A percentile compares a stretch with the other conserved stretches of the same genome.
Evolutionary conservation across 495 filamentous ascomycete genomes (phyloP).

Genomic region (Trichocladium uniseriatum): DNA sequence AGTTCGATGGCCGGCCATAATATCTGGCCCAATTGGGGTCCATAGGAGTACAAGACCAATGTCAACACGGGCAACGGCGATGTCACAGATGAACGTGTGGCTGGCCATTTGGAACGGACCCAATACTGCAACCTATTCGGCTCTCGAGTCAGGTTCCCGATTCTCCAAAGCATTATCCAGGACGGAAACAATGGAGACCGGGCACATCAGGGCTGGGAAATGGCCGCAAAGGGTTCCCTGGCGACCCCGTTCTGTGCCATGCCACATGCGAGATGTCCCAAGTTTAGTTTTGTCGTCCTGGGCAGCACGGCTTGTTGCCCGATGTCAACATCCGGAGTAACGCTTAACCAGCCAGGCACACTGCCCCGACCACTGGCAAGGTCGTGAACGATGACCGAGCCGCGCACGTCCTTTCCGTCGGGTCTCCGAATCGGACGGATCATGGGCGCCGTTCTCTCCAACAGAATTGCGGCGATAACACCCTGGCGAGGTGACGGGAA

Average conservation of each 20-base stretch:
- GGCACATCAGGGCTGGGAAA: not conserved
- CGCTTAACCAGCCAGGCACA: constrained; percentile 20
- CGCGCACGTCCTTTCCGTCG: too few relatives aligned
- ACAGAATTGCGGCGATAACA: too few relatives aligned
- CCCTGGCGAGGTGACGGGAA: too few relatives aligned
- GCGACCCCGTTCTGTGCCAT: not conserved
- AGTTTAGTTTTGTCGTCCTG: constrained; percentile 15
- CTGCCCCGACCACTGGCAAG: too few relatives aligned
- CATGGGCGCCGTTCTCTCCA: too few relatives aligned
- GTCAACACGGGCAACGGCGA: too few relatives aligned
- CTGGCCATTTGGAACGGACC: too few relatives aligned
- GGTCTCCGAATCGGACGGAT: too few relatives aligned
- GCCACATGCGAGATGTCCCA: not conserved
- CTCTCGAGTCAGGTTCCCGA: not conserved
- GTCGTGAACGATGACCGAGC: too few relatives aligned
- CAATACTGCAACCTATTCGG: not conserved
- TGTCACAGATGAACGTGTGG: too few relatives aligned
- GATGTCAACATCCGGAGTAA: constrained; percentile 19
- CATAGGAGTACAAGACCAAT: too few relatives aligned
- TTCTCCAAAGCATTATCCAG: not conserved
- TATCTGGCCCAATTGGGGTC: too few relatives aligned
- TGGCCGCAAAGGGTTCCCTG: not conserved
- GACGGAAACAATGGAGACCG: not conserved
- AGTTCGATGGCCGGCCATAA: not conserved
- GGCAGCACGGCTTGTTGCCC: constrained; percentile 24